These are phyloP conservation scores for Rhytidiadelphus loreus DNA, from an alignment of 225 moss, liverwort and hornwort genomes.

Conservation along the genomic window DNA sequence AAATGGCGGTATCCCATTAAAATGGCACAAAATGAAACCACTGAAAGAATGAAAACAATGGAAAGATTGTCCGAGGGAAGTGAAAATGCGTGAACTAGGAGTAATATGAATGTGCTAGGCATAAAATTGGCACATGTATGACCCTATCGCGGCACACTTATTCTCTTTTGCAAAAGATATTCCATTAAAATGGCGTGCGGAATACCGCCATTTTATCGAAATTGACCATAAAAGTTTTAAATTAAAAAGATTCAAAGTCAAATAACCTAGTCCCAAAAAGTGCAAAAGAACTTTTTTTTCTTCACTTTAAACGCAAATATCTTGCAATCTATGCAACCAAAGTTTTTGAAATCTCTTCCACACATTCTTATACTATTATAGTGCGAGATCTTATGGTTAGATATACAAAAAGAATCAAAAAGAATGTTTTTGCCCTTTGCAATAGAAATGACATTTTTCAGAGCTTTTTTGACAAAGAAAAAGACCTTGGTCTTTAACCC, in stretches of 20 bases:
- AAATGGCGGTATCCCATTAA: no score
- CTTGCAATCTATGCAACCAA: rapidly evolving
- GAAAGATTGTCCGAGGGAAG: no score
- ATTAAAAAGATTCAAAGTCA: neutral
- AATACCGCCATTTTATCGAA: no score
- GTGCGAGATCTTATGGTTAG: rapidly evolving
- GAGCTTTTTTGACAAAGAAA: neutral
- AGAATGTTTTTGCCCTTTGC: neutral
- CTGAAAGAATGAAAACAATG: no score
- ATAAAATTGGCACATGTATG: no score
- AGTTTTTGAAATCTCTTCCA: neutral
- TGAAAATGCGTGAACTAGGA: no score
- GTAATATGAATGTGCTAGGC: no score
- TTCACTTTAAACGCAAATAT: neutral
- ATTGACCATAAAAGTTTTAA: neutral
- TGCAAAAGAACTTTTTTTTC: neutral
- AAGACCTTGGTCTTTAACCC: no score
- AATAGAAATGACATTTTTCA: neutral
- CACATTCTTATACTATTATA: neutral
- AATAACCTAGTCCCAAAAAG: rapidly evolving
- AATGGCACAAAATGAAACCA: no score
- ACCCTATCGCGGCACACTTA: no score
- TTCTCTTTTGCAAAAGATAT: no score
- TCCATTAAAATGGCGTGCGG: no score
- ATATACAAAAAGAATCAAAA: neutral